These are phyloP conservation scores for Leccinellum rugosiceps DNA, from an alignment of 768 basidiomycete genomes.

Conservation along the genomic window DNA sequence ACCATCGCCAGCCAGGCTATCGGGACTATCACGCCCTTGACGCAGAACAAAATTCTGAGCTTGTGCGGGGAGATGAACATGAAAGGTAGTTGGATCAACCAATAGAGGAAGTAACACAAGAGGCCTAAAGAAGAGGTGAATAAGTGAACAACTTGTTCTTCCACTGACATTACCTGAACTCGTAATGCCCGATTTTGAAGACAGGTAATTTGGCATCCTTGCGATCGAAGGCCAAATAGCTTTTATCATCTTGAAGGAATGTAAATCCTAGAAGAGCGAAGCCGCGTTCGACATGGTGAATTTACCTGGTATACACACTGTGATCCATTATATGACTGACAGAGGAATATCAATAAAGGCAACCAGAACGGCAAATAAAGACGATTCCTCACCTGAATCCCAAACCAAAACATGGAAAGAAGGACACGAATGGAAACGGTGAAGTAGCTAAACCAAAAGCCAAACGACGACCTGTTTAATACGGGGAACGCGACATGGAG, in stretches of 20 bases:
- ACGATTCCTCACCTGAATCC: constrained; percentile 51
- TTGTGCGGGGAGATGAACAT: constrained; percentile 75
- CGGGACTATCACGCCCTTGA: constrained; percentile 65
- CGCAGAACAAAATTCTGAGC: constrained; percentile 72
- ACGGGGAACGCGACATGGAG: constrained; percentile 75
- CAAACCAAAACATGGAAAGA: constrained; percentile 82
- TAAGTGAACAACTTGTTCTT: neutral
- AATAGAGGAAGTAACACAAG: constrained; percentile 74
- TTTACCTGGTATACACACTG: constrained; percentile 66
- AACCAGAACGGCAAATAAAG: neutral
- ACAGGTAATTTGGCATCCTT: constrained; percentile 60
- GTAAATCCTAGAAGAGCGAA: neutral
- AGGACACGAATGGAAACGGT: constrained; percentile 73
- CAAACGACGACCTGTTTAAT: constrained; percentile 81
- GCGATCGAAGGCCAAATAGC: constrained; percentile 79
- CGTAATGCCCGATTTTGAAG: constrained; percentile 58
- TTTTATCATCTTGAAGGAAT: constrained; percentile 54
- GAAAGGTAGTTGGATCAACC: constrained; percentile 74
- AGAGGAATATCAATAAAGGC: neutral
- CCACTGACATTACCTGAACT: constrained; percentile 42
- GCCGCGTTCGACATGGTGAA: neutral
- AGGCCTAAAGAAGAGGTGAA: constrained; percentile 42
- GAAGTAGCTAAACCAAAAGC: constrained; percentile 89
- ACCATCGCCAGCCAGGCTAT: constrained; percentile 67
- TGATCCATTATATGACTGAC: constrained; percentile 56